Base-by-base conservation (phyloP, 352 stramenopile species). In the Halophytophthora polymorphica region DNA sequence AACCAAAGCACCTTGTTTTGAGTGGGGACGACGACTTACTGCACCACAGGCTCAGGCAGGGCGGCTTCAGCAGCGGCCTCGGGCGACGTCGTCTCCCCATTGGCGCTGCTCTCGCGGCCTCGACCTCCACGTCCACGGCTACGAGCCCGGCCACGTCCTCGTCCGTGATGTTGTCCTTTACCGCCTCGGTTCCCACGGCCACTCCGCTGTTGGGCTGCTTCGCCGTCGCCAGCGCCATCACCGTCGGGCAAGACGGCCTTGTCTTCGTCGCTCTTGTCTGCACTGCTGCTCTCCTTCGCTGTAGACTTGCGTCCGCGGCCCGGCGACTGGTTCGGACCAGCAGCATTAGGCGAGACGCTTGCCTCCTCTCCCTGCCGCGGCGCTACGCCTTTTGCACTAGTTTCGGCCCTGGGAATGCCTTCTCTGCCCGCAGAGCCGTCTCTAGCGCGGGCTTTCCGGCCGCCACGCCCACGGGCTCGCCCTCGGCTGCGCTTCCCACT, bases 401-500 rank as follows among this genome's bases (percentile, higher is more conserved):
- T 45, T 49, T 53, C 55, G 3, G 59, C 23, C 29, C 50, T 50
- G 41, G 58, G 28, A 35, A 42, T 54, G 35, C n/a, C 19, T 2
- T 22, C 42, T 29, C 61, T 50, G 35, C 61, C 54, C n/a, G 33
- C 28, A 28, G 41, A 44, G 34, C 23, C 21, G 23, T 55, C 59
- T 33, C 29, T 47, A 31, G 23, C 62, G 36, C 35, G 50, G 23
- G 58, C 25, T 50, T 69, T 66, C 37, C 37, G 62, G 18, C 48
- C 53, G 15, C 53, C 69, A 43, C 66, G 58, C 25, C 63, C 63
- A 49, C 71, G 50, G 29, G 66, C 61, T 44, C 69, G 54, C 37
- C 73, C 73, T 53, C 71, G 73, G 2, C 63, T 66, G 56, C 64
- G 53, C 35, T 71, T 72, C 14, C 63, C 63, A 22, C 23, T 17